phyloP scores from a whole-genome alignment of 495 filamentous ascomycete species.

The Aspergillus sparsus region DNA sequence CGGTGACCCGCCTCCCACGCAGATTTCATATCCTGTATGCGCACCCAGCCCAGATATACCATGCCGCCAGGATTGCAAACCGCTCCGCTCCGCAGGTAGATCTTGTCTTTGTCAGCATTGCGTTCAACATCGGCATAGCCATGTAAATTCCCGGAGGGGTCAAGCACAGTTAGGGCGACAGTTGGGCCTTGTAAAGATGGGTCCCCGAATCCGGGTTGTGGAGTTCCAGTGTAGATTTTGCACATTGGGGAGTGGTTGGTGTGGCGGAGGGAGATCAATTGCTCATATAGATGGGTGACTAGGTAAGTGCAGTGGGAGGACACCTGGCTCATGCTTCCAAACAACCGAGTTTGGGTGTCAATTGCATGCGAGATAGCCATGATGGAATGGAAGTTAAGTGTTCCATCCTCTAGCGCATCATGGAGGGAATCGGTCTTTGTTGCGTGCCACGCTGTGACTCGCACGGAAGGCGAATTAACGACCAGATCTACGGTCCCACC shows the following conservation, averaged over 20 bases:
- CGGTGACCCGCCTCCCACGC: slow-evolving; percentile 65
- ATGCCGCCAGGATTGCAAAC: slow-evolving; percentile 63
- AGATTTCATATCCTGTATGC: slow-evolving; percentile 60
- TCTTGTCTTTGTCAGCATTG: slow-evolving; percentile 58
- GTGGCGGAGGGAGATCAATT: slow-evolving; percentile 57
- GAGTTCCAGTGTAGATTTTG: slow-evolving; percentile 53
- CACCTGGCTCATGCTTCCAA: slow-evolving; percentile 60
- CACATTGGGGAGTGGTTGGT: slow-evolving; percentile 58
- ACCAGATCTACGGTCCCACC: slow-evolving; percentile 77
- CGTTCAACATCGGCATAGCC: slow-evolving; percentile 63
- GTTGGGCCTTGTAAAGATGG: slow-evolving; percentile 64
- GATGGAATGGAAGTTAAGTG: slow-evolving; percentile 76
- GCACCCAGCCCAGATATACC: slow-evolving; percentile 43
- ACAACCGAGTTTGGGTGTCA: slow-evolving; percentile 62
- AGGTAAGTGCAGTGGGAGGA: slow-evolving; percentile 64
- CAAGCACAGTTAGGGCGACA: slow-evolving; percentile 67
- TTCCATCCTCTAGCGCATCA: slow-evolving; percentile 75
- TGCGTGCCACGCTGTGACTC: slow-evolving; percentile 54
- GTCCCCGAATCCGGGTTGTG: slow-evolving; percentile 57
- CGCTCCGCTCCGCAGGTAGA: slow-evolving; percentile 71
- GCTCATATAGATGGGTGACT: slow-evolving; percentile 49
- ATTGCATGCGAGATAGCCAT: slow-evolving; percentile 70
- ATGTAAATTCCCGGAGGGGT: slow-evolving; percentile 55
- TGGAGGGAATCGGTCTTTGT: slow-evolving; percentile 61
- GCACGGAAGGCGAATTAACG: slow-evolving; percentile 47